Evolutionary conservation across 78 protist species (phyloP), one percentile per base, ranked within the genome.

Genomic region (Dictyostelium purpureum): DNA sequence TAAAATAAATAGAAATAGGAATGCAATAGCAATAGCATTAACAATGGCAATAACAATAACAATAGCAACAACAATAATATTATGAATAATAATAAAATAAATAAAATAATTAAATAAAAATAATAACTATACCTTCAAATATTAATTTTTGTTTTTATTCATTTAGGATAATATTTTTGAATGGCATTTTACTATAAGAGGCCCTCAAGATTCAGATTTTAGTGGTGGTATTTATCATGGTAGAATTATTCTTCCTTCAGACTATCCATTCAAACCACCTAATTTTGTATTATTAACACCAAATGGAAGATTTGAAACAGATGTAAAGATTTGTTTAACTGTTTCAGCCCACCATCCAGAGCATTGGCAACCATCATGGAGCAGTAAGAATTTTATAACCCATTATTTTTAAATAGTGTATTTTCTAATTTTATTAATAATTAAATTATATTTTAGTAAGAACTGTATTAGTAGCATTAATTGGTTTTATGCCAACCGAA

Each of bases 151-250:
- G 4, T 61, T 10, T 28, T 31, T 61, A 16, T 61, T 31, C 11
- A n/a, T 40, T 1, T 26, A 93, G 94, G 96, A 93, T 31, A 93
- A 93, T 56, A 59, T 97, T n/a, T 96, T 98, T 35, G 99, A 97
- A 38, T 98, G 99, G 99, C 99, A 97, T 76, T 98, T 98, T 56
- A 96, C 99, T n/a, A 61, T 98, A 6, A 94, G 97, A 31, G 99
- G 99, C 3, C 98, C 99, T 5, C 43, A 45, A 2, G 99, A 88
- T 42, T 83, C 97, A 1, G 90, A 79, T 7, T 98, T 90, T 43
- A 95, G 75, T 2, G 98, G 95, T 18, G 99, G 99, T 9, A 12
- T 96, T 37, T 98, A 98, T 77, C 99, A 98, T 85, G 99, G 99
- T 31, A 78, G 97, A 6, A 97, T 98, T 59, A 89, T 96, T 31